Evolutionary conservation across 1,284 basidiomycete genomes (phyloP).

Genomic region (Exobasidium cylindrosporum): DNA sequence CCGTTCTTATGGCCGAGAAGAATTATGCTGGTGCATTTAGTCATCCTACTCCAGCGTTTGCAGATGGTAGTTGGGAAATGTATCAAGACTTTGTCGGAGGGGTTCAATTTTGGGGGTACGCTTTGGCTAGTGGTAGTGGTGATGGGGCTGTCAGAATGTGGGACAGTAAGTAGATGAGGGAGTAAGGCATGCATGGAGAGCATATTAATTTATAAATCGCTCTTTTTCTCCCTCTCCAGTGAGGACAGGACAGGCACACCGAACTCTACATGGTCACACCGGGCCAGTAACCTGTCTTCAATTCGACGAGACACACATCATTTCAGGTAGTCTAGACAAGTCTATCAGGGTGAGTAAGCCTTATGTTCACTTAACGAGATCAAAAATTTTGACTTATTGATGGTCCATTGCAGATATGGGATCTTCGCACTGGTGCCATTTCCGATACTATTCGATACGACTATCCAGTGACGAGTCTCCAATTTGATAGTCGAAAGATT

Average conservation of each 20-base stretch:
- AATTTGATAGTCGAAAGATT: conserved; percentile 90
- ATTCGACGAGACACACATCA: conserved; percentile 92
- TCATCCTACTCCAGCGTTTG: conserved; percentile 75
- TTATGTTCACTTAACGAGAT: no score
- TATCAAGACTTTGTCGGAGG: conserved; percentile 97
- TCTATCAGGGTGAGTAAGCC: conserved; percentile 57
- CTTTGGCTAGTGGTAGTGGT: conserved; percentile 89
- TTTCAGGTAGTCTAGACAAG: conserved; percentile 88
- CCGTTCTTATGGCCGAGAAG: conserved; percentile 8
- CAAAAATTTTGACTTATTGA: no score
- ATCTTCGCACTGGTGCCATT: conserved; percentile 82
- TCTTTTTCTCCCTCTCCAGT: conserved; percentile 57
- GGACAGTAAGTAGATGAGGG: conserved; percentile 68
- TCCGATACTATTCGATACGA: conserved; percentile 89
- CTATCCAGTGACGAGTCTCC: conserved; percentile 81
- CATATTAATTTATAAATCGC: no score
- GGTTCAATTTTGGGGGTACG: conserved; percentile 98
- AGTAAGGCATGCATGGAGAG: no score
- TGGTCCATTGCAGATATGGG: conserved; percentile 72
- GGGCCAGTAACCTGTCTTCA: conserved; percentile 90
- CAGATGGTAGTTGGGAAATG: conserved; percentile 86
- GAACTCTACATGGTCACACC: conserved; percentile 89
- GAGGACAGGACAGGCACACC: conserved; percentile 95
- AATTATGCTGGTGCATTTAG: conserved; percentile 60
- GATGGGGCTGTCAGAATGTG: conserved; percentile 98